Evolutionary conservation across 805 yeast genomes (phyloP).

Genomic region (Wickerhamomyces ciferrii): DNA sequence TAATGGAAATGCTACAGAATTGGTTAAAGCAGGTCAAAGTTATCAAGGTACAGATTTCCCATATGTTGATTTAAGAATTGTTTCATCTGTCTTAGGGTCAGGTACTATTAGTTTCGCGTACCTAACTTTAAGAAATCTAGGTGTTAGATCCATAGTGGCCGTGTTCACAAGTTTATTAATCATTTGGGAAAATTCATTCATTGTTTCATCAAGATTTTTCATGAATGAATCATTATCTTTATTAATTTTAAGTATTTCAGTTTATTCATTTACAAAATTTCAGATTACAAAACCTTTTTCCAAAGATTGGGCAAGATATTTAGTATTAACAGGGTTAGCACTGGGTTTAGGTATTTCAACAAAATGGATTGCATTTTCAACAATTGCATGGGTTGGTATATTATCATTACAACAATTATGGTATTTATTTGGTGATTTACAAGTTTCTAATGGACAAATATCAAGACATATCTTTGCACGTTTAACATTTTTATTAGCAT

Average conservation of each 20-base stretch:
- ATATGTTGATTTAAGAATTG: slow-evolving; percentile 49
- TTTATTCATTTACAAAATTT: slow-evolving; percentile 46
- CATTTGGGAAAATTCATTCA: slow-evolving; percentile 58
- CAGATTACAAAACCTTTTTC: slow-evolving; percentile 41
- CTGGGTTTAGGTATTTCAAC: slow-evolving; percentile 56
- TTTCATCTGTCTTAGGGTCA: slow-evolving; percentile 53
- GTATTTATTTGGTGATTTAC: slow-evolving; percentile 65
- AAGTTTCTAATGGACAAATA: slow-evolving; percentile 32
- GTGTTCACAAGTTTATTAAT: slow-evolving; percentile 46
- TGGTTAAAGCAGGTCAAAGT: slow-evolving; percentile 12
- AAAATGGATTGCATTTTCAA: slow-evolving; percentile 68
- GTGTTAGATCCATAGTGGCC: slow-evolving; percentile 47
- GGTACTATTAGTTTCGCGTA: slow-evolving; percentile 46
- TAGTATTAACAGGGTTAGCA: slow-evolving; percentile 41
- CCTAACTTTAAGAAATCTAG: slow-evolving; percentile 48
- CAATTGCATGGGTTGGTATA: slow-evolving; percentile 57
- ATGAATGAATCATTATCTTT: slow-evolving; percentile 40
- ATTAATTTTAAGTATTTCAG: slow-evolving; percentile 39
- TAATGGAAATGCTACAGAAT: slow-evolving; percentile 28
- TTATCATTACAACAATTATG: slow-evolving; percentile 46
- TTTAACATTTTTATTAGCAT: slow-evolving; percentile 34
- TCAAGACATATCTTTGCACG: slow-evolving; percentile 36
- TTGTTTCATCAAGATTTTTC: slow-evolving; percentile 54
- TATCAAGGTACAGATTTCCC: slow-evolving; percentile 28
- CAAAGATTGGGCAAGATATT: slow-evolving; percentile 45